These are phyloP conservation scores for Leccinum ponderosum DNA, from an alignment of 1,284 basidiomycete genomes.

Conservation along the genomic window DNA sequence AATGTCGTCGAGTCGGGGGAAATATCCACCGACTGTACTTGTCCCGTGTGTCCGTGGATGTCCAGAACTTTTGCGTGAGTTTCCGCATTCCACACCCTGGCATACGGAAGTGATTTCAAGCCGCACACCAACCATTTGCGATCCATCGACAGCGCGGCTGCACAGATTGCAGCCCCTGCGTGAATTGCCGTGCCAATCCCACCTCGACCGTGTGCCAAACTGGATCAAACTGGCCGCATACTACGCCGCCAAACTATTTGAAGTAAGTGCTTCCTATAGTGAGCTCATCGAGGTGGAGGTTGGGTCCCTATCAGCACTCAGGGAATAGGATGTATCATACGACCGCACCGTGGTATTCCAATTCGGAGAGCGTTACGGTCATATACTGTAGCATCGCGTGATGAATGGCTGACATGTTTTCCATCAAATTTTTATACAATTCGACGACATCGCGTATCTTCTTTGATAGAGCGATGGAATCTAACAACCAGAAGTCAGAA, in stretches of 20 bases:
- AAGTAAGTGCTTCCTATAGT: conserved; percentile 95
- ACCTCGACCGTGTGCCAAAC: conserved; percentile 92
- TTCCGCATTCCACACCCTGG: conserved; percentile 3
- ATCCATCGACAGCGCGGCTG: conserved; percentile 5
- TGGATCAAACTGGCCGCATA: conserved; percentile 87
- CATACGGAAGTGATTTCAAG: neutral
- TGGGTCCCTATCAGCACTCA: conserved; percentile 1
- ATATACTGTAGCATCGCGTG: conserved; percentile 94
- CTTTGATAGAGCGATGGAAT: conserved; percentile 87
- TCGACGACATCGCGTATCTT: conserved; percentile 85
- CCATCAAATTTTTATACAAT: conserved; percentile 84
- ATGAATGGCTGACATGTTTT: conserved; percentile 90
- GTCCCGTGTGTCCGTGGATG: neutral
- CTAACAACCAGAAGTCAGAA: conserved; percentile 41
- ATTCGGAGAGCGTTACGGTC: conserved; percentile 85
- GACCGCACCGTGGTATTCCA: conserved; percentile 68
- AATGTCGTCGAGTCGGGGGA: neutral
- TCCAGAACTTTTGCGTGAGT: neutral
- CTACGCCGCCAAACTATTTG: conserved; percentile 88
- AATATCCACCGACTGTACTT: neutral
- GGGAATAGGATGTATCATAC: neutral
- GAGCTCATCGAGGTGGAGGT: conserved; percentile 95
- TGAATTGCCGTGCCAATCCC: conserved; percentile 1
- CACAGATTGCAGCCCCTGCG: neutral
- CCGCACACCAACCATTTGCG: conserved; percentile 12